phyloP scores from a whole-genome alignment of 1,284 basidiomycete species.

The Sanghuangporus baumii region DNA sequence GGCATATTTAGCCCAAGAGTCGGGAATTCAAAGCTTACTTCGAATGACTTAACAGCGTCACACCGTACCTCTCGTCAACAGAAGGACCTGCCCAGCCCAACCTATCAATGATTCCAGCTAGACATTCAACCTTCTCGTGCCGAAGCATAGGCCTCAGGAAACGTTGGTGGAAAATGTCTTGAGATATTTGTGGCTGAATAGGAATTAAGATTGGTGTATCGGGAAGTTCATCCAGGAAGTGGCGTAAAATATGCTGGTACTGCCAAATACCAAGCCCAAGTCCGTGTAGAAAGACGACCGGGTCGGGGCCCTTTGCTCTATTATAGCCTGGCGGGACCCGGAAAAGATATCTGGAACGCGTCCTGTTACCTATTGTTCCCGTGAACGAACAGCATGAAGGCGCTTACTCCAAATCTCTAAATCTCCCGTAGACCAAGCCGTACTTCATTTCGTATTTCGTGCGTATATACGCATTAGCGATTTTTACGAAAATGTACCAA shows the following conservation, averaged over 20 bases:
- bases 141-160: conserved; percentile 69
- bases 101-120: conserved; percentile 54
- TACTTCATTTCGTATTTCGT: conserved; percentile 40
- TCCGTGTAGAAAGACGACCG: conserved; percentile 83
- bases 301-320: conserved; percentile 46
- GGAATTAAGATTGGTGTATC: conserved; percentile 76
- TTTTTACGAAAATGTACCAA: conserved; percentile 61
- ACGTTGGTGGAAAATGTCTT: conserved; percentile 71
- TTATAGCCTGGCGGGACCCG: conserved; percentile 67
- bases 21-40: conserved; percentile 50
- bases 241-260: conserved; percentile 47
- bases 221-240: conserved; percentile 47
- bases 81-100: conserved; percentile 60
- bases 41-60: conserved; percentile 82
- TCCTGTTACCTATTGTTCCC: background rate
- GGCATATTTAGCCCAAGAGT: background rate
- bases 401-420: conserved; percentile 60
- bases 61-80: conserved; percentile 38
- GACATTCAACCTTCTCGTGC: conserved; percentile 49
- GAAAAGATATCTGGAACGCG: conserved; percentile 58
- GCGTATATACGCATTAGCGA: conserved; percentile 47
- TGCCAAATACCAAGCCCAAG: conserved; percentile 77
- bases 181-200: conserved; percentile 81
- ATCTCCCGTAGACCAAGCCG: conserved; percentile 42
- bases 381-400: background rate